Base-by-base conservation (phyloP, 2,329 filamentous ascomycete species). In the Mollisiaceae sp. region DNA sequence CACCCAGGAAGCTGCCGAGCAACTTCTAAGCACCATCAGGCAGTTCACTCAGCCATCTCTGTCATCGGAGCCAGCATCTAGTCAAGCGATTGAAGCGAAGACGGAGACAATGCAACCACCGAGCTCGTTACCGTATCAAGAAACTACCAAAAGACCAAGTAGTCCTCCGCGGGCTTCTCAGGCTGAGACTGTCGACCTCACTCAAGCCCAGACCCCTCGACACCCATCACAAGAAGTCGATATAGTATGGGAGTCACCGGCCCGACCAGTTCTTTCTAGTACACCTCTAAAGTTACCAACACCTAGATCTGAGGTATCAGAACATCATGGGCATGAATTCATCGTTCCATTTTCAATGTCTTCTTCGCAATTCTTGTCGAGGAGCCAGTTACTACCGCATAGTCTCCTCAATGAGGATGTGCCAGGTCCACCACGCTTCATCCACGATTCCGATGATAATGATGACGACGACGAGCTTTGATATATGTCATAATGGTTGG, bases 371-470 rank as follows among this genome's bases (percentile, higher is more conserved):
- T 76, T 86, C 20, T 72, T 82, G 64, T 81, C 81, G 1, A 80
- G 79, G 69, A 86, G 83, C 67, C 84, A 86, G 74, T 80, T 85
- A 76, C 74, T 87, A 64, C 81, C 85, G 12, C 81, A 83, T 24
- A 82, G 81, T 67, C 65, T 83, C 52, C 64, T 82, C 60, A 75
- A 79, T 41, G 78, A 80, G 35, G 77, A 74, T 67, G 72, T 78
- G 36, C 75, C 78, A 6, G 75, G 74, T 18, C 78, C 78, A 36
- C 79, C 80, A 18, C 71, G 75, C 5, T 79, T 80, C 22, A 73
- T 82, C n/a, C 74, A 76, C 65, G 80, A 82, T 67, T 82, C 80
- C 12, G 50, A 54, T 39, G 80, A 80, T 14, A 80, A 79, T 6
- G 50, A 54, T 39, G 80, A 80, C 14, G 80, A 79, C 45, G 80